These are phyloP conservation scores for Coniochaeta sp. DNA, from an alignment of 2,329 filamentous ascomycete genomes.

Conservation along the genomic window DNA sequence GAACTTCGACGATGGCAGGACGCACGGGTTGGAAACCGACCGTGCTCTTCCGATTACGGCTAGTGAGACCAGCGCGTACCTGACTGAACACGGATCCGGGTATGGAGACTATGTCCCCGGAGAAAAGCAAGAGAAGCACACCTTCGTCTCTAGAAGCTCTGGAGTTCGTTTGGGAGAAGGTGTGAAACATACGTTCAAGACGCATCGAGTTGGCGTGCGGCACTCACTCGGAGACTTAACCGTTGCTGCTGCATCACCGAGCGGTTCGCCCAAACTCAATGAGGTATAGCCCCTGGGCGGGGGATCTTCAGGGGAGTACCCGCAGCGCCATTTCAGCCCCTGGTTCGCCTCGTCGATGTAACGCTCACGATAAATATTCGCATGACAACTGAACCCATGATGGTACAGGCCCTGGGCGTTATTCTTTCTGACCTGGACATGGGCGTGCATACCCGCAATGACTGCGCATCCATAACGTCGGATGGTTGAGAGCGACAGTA, in stretches of 20 bases:
- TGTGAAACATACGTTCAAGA: background rate
- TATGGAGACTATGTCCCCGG: background rate
- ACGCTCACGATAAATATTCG: background rate
- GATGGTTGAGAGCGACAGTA: too few relatives aligned
- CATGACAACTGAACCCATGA: background rate
- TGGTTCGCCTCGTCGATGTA: background rate
- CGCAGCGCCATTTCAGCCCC: background rate
- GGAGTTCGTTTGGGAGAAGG: background rate
- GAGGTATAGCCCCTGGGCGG: background rate
- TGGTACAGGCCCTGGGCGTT: too few relatives aligned
- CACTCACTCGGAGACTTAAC: background rate
- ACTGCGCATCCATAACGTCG: too few relatives aligned
- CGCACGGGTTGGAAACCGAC: background rate
- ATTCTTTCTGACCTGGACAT: too few relatives aligned
- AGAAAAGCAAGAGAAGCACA: background rate
- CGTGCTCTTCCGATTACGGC: background rate
- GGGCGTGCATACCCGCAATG: too few relatives aligned
- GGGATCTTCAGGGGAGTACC: background rate
- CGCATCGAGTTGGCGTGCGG: background rate
- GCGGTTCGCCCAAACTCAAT: background rate
- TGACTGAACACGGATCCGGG: background rate
- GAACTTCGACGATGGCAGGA: background rate
- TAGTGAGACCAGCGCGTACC: background rate
- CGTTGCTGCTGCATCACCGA: background rate
- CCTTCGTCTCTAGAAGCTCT: background rate